phyloP scores from a whole-genome alignment of 257 asterid genomes.

The Cruciata laevipes region DNA sequence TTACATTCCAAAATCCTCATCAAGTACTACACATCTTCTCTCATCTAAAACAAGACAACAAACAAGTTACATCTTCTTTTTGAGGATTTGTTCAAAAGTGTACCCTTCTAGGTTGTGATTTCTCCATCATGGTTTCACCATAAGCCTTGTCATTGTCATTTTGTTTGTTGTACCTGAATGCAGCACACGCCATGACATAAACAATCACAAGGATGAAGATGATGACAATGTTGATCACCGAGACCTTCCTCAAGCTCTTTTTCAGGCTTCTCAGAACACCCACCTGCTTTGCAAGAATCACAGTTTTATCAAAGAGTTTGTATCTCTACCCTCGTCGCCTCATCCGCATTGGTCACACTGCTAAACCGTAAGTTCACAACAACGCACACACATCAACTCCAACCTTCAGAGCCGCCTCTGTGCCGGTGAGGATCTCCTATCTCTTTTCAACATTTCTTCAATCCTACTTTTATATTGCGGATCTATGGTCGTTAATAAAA shows the following conservation, averaged over 20 bases:
- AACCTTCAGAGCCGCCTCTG: too few species aligned
- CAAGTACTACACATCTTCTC: background rate
- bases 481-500: too few species aligned
- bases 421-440: too few species aligned
- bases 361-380: too few species aligned
- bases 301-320: conserved; percentile 54
- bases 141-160: conserved; percentile 59
- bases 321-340: too few species aligned
- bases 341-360: too few species aligned
- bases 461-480: too few species aligned
- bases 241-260: conserved; percentile 84
- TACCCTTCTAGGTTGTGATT: conserved; percentile 72
- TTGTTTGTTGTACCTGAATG: conserved; percentile 63
- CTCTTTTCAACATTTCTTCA: too few species aligned
- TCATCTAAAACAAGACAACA: background rate
- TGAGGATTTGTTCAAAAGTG: conserved; percentile 38
- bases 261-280: conserved; percentile 78
- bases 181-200: conserved; percentile 58
- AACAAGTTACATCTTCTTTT: background rate
- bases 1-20: background rate
- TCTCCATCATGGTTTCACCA: conserved; percentile 86
- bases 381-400: too few species aligned
- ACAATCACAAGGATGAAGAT: conserved; percentile 51
- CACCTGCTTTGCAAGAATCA: conserved; percentile 79
- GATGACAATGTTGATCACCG: conserved; percentile 59